A percentile compares a stretch with the other conserved stretches of the same genome.
These are phyloP conservation scores for Basidiobolus meristosporus DNA, from an alignment of 371 early-diverging fungal genomes.

Conservation along the genomic window DNA sequence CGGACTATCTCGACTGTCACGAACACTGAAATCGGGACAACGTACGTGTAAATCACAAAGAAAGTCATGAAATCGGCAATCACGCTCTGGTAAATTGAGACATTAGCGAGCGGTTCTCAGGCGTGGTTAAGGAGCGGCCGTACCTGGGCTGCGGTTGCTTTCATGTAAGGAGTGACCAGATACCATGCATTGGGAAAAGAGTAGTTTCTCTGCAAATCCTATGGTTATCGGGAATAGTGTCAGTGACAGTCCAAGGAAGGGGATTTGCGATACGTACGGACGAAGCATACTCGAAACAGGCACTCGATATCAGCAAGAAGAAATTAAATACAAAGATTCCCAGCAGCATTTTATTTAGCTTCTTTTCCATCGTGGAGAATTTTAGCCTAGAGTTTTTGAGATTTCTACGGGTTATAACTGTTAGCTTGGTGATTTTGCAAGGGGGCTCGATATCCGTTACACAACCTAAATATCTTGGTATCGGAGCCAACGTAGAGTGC, in stretches of 20 bases:
- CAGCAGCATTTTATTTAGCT: conserved; percentile 32
- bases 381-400: conserved; percentile 37
- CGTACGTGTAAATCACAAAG: conserved; percentile 16
- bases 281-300: conserved; percentile 10
- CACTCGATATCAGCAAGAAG: conserved; percentile 7
- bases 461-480: conserved; percentile 76
- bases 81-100: conserved; percentile 9
- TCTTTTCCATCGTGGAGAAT: conserved; percentile 29
- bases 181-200: conserved; percentile 11
- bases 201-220: not conserved
- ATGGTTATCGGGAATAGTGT: not conserved
- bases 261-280: conserved; percentile 2
- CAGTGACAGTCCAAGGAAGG: too few relatives aligned
- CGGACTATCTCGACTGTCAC: conserved; percentile 27
- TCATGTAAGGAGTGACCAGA: conserved; percentile 5
- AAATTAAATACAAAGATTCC: conserved; percentile 22
- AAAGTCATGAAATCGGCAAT: conserved; percentile 14
- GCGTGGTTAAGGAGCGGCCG: too few relatives aligned
- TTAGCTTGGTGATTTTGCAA: too few relatives aligned
- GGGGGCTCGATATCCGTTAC: conserved; percentile 32
- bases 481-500: conserved; percentile 80
- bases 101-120: too few relatives aligned
- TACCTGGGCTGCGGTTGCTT: conserved; percentile 8
- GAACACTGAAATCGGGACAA: conserved; percentile 46
- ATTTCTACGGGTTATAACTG: too few relatives aligned